Evolutionary conservation across 2,329 filamentous ascomycete species (phyloP).

Genomic region (Xenoacremonium recifei): DNA sequence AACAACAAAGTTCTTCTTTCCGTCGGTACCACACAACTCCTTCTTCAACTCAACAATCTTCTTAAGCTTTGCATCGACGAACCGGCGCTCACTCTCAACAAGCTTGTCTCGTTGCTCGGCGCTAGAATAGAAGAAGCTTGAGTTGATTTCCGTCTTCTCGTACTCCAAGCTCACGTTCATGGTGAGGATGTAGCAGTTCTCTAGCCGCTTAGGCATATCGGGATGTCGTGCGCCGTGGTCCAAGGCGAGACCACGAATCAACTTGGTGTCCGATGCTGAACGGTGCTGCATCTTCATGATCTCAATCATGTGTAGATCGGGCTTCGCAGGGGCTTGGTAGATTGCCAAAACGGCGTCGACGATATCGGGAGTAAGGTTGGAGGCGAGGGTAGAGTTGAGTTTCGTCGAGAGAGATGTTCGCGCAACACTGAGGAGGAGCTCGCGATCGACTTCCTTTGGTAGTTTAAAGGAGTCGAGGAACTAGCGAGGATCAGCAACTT

Average conservation of each 20-base stretch:
- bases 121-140: slow-evolving; percentile 96
- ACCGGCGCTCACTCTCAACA: slow-evolving; percentile 93
- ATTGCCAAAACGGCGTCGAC: slow-evolving; percentile 96
- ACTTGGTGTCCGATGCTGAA: slow-evolving; percentile 90
- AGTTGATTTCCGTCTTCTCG: slow-evolving; percentile 99
- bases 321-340: slow-evolving; percentile 84
- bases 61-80: slow-evolving; percentile 93
- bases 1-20: slow-evolving; percentile 93
- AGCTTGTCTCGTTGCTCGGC: slow-evolving; percentile 97
- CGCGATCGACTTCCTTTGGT: slow-evolving; percentile 81
- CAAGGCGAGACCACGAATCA: slow-evolving; percentile 88
- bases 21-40: slow-evolving; percentile 89
- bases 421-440: slow-evolving; percentile 89
- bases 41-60: slow-evolving; percentile 99
- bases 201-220: slow-evolving; percentile 95
- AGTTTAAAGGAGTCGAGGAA: slow-evolving; percentile 96
- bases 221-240: slow-evolving; percentile 96
- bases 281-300: slow-evolving; percentile 99
- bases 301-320: slow-evolving; percentile 98
- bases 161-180: slow-evolving; percentile 97
- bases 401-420: slow-evolving; percentile 95
- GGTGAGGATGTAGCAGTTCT: slow-evolving; percentile 93
- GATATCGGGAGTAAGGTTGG: slow-evolving; percentile 90
- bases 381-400: slow-evolving; percentile 82
- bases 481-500: slow-evolving; percentile 40